Percentiles rank a stretch among this genome's conserved stretches.
Evolutionary conservation across 2,329 filamentous ascomycete species (phyloP).

Genomic region (Alternaria dauci): DNA sequence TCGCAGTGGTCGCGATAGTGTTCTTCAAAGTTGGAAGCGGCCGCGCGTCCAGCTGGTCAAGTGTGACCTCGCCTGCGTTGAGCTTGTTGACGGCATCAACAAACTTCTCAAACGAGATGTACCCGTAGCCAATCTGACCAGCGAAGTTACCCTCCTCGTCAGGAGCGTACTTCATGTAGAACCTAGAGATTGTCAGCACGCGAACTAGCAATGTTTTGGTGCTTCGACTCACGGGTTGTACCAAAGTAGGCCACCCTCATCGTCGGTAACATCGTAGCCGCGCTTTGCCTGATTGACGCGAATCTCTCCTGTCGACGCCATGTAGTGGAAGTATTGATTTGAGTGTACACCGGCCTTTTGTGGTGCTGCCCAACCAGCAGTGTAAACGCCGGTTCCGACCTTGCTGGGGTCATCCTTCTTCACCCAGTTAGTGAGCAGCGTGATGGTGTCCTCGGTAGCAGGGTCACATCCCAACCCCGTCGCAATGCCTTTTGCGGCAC

Average conservation of each 20-base stretch:
- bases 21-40: conserved; percentile 86
- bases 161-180: conserved; percentile 94
- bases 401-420: conserved; percentile 73
- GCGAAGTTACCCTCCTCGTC: conserved; percentile 95
- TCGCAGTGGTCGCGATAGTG: conserved; percentile 90
- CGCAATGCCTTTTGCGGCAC: conserved; percentile 80
- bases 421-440: conserved; percentile 86
- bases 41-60: conserved; percentile 80
- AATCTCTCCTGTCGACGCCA: conserved; percentile 84
- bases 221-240: conserved; percentile 74
- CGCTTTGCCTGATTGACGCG: conserved; percentile 92
- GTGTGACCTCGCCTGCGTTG: conserved; percentile 74
- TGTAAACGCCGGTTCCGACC: conserved; percentile 87
- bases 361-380: conserved; percentile 92
- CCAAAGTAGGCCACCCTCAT: conserved; percentile 76
- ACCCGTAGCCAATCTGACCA: conserved; percentile 90
- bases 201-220: too few species aligned
- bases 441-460: conserved; percentile 92
- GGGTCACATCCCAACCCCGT: conserved; percentile 78
- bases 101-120: conserved; percentile 95
- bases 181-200: conserved; percentile 54
- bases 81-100: conserved; percentile 83
- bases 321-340: conserved; percentile 97
- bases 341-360: conserved; percentile 94
- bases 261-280: conserved; percentile 93